phyloP scores from a whole-genome alignment of 208 protist genomes.

The Porcisia hertigi region DNA sequence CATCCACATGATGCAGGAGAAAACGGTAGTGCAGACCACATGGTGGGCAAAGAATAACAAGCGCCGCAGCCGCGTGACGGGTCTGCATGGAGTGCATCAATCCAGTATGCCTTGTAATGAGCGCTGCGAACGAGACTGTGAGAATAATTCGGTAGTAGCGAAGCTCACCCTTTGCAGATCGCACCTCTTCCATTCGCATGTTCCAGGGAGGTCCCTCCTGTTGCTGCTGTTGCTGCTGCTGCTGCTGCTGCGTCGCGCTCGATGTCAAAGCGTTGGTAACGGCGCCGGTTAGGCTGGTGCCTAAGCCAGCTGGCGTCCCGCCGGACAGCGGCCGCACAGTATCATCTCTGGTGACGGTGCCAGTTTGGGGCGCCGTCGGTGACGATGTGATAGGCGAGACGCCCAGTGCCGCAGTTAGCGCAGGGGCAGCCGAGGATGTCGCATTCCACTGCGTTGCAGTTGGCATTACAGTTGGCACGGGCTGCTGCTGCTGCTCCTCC shows the following conservation, averaged over 20 bases:
- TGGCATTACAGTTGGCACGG: not conserved
- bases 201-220: slow-evolving; percentile 57
- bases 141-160: slow-evolving; percentile 64
- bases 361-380: not conserved
- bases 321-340: no score
- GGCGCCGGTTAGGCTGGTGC: not conserved
- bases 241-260: slow-evolving; percentile 3
- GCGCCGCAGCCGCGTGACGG: slow-evolving; percentile 50
- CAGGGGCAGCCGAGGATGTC: not conserved
- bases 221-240: no score
- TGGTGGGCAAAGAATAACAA: slow-evolving; percentile 68
- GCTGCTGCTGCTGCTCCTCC: not conserved
- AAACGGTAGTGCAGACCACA: slow-evolving; percentile 51
- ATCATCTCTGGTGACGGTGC: not conserved
- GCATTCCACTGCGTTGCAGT: not conserved
- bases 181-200: slow-evolving; percentile 57
- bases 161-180: slow-evolving; percentile 47
- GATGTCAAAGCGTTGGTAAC: not conserved
- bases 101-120: slow-evolving; percentile 51
- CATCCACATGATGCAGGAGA: slow-evolving; percentile 60
- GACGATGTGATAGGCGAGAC: slow-evolving; percentile 3
- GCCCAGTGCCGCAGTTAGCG: not conserved
- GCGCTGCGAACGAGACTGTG: slow-evolving; percentile 52
- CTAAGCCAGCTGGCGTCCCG: not conserved
- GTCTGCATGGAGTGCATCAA: slow-evolving; percentile 58